Percentiles rank a stretch among this genome's conserved stretches.
Evolutionary conservation across 768 basidiomycete genomes (phyloP).

Genomic region (Tremella mesenterica): DNA sequence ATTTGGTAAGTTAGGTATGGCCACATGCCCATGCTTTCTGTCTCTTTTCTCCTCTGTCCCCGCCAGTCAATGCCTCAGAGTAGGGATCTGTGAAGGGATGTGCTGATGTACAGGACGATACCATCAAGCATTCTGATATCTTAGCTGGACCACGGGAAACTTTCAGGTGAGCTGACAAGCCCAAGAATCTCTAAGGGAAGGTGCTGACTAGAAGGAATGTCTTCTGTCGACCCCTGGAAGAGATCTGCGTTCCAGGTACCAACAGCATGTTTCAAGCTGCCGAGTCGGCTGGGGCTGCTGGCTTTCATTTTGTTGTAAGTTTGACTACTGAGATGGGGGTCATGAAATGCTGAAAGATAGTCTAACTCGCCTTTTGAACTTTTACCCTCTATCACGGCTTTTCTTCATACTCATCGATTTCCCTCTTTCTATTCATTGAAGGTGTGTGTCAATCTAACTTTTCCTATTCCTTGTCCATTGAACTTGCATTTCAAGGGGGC

Average conservation of each 20-base stretch:
- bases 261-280: slow-evolving; percentile 38
- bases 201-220: slow-evolving; percentile 52
- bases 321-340: background rate
- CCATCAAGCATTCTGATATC: slow-evolving; percentile 73
- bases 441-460: slow-evolving; percentile 10
- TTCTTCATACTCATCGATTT: slow-evolving; percentile 52
- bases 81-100: background rate
- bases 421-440: slow-evolving; percentile 27
- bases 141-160: slow-evolving; percentile 66
- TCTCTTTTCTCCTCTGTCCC: no score
- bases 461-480: no score
- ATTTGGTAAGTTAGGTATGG: slow-evolving; percentile 52
- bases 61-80: no score
- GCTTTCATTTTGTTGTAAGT: slow-evolving; percentile 56
- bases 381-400: slow-evolving; percentile 66
- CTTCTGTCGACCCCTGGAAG: slow-evolving; percentile 73
- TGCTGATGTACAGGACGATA: slow-evolving; percentile 53
- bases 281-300: slow-evolving; percentile 50
- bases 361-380: slow-evolving; percentile 84
- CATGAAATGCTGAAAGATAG: slow-evolving; percentile 2
- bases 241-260: slow-evolving; percentile 60
- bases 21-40: background rate
- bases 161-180: slow-evolving; percentile 50
- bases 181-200: background rate
- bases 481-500: background rate